phyloP scores from a whole-genome alignment of 1,284 basidiomycete species.

The Malassezia equina region DNA sequence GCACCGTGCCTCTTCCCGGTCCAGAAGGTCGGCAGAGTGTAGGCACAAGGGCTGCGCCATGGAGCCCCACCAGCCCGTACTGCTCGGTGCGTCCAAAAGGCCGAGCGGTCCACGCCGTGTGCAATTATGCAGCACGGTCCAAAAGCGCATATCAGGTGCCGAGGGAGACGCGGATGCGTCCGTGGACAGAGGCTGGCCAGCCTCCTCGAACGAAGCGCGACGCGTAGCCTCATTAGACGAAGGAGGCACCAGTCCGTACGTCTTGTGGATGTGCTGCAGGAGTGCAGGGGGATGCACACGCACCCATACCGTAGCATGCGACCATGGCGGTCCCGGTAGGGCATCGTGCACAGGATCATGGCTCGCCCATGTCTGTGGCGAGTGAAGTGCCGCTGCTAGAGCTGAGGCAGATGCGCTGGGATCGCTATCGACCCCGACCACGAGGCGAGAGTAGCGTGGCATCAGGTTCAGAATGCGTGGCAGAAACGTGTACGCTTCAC shows the following conservation, averaged over 20 bases:
- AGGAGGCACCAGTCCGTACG: conserved; percentile 29
- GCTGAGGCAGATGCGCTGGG: conserved; percentile 8
- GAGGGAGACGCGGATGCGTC: not conserved
- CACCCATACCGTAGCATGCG: conserved; percentile 7
- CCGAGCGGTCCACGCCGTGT: conserved; percentile 25
- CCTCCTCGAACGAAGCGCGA: conserved; percentile 18
- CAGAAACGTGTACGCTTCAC: conserved; percentile 15
- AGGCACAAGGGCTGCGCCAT: not conserved
- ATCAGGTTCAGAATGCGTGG: conserved; percentile 8
- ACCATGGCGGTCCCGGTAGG: not conserved
- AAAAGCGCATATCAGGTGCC: conserved; percentile 27
- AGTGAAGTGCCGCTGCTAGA: conserved; percentile 19
- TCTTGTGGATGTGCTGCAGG: conserved; percentile 22
- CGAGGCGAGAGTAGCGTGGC: conserved; percentile 20
- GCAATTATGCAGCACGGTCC: conserved; percentile 27
- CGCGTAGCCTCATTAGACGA: conserved; percentile 10
- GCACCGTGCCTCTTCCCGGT: not conserved
- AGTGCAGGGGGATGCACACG: conserved; percentile 24
- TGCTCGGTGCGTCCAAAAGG: conserved; percentile 18
- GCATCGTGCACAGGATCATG: not conserved
- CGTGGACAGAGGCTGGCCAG: not conserved
- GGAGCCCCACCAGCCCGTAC: conserved; percentile 25
- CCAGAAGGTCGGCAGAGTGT: not conserved
- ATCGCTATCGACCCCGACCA: conserved; percentile 24
- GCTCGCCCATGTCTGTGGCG: conserved; percentile 23